phyloP scores from a whole-genome alignment of 352 stramenopile species.

The Phytophthora hibernalis region DNA sequence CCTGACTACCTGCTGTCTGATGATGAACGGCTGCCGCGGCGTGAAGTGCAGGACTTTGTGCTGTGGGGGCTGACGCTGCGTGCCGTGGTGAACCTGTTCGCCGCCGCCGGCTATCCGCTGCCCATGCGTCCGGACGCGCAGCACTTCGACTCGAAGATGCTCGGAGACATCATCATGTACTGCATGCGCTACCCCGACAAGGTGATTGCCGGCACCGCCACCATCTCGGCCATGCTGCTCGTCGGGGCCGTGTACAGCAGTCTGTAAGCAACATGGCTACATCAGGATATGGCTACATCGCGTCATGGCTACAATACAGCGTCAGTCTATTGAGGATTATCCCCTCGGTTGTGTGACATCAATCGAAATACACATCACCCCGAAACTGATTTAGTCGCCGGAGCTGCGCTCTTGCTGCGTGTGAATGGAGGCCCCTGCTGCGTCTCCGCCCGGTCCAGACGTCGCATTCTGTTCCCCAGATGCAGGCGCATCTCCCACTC shows the following conservation, averaged over 20 bases:
- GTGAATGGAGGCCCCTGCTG: conserved; percentile 28
- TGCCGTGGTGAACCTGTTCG: conserved; percentile 67
- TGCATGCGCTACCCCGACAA: conserved; percentile 60
- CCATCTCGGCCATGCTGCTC: conserved; percentile 49
- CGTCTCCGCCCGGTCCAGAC: conserved; percentile 7
- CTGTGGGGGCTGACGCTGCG: conserved; percentile 86
- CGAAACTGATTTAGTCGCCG: conserved; percentile 31
- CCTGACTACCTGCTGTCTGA: conserved; percentile 48
- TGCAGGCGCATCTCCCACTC: conserved; percentile 4
- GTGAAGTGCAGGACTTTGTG: conserved; percentile 75
- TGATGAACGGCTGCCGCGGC: conserved; percentile 44
- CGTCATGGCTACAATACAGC: conserved; percentile 4
- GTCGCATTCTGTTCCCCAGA: conserved; percentile 24
- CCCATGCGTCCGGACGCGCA: conserved; percentile 60
- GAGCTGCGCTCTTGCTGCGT: neutral
- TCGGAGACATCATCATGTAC: conserved; percentile 64
- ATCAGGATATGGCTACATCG: neutral
- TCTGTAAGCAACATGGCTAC: conserved; percentile 32
- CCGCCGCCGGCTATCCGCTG: conserved; percentile 44
- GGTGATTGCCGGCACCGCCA: conserved; percentile 51
- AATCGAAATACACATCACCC: conserved; percentile 13
- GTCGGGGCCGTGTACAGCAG: conserved; percentile 51
- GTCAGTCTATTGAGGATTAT: conserved; percentile 7
- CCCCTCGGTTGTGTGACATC: conserved; percentile 15
- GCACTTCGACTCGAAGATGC: conserved; percentile 61